Evolutionary conservation across 2,329 filamentous ascomycete species (phyloP), one percentile per base, ranked within the genome.

Genomic region (Sporothrix dimorphospora): DNA sequence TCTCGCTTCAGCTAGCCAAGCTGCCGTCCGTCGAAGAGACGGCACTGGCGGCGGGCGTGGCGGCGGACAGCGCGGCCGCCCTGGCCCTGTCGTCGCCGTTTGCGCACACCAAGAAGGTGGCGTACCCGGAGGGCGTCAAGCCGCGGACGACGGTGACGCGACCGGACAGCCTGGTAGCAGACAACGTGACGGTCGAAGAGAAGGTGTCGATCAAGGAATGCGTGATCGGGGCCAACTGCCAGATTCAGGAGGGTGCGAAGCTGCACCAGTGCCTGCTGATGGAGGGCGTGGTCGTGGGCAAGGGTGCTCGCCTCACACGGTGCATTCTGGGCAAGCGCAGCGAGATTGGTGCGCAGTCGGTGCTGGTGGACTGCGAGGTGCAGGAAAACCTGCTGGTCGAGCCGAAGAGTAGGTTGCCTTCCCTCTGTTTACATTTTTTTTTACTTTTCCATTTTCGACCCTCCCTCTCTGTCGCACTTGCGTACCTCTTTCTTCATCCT

Each of bases 161-260:
- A 76, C 86, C 89, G 63, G 95, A 98, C 82, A 93, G 90, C 75
- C 86, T 98, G 2, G 88, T 98, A 49, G 95, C 89, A 0, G 92
- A 95, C 72, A 98, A 98, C 78, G 94, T 97, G 53, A 94, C 90
- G 0, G 90, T 98, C 0, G 93, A 95, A 78, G 93, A 95, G 77
- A 95, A 95, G 80, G 91, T 90, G 30, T 92, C 94, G n/a, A 92
- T 99, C 82, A 98, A 97, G 81, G 94, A 97, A 81, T 92, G 87
- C 49, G 93, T 98, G 40, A 89, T 99, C 53, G 96, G 96, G 2
- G 89, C 93, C 4, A 94, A 93, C 77, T 97, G 94, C 80, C 91
- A 92, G 77, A 95, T 99, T 75, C 90, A 91, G 74, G 90, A 91
- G 76, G 94, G 94, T n/a, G 94, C 92, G 40, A 92, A 94, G 75